Evolutionary conservation across 768 basidiomycete genomes (phyloP), one percentile per base, ranked within the genome.

Genomic region (Phlegmacium glaucopus): DNA sequence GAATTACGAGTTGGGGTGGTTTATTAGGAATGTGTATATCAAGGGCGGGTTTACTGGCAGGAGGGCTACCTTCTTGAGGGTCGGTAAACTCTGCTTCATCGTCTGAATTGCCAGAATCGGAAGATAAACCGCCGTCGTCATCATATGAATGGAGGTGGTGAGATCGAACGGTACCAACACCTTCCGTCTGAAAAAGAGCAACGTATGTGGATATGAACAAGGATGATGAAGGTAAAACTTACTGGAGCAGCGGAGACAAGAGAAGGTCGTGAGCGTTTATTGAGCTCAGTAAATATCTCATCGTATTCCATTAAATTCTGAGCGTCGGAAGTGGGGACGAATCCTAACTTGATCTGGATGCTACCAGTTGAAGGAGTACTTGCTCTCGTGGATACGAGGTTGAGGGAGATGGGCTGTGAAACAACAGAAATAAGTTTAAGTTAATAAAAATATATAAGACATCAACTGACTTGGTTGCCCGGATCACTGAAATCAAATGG

Each of bases 161-260:
- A 3, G 83, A 85, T 25, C 87, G 85, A 18, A 90, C 69, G 3
- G 92, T 94, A 43, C 91, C 91, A 25, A 93, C 82, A 18, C 91
- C 88, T 66, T 90, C 83, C 9, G 89, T 92, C 90, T 94, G 13
- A 57, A 36, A 28, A 32, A 32, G 26, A 25, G 12, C n/a, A 48
- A 9, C 36, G 34, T 17, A 47, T 45, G 34, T 27, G 16, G 25
- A 36, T 11, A 45, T 16, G 47, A 16, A 41, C 16, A 15, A 32
- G 51, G 51, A 53, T 46, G 47, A 44, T n/a, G 38, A 32, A 3
- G 22, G 26, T 32, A 50, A 34, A 1, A 74, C 85, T 50, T 57
- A 90, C 89, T 1, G 91, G 88, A 7, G 89, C 87, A 1, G 84
- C 83, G 34, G 87, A 86, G 10, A 87, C 82, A 4, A 92, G 71